Base-by-base conservation (phyloP, 1,284 basidiomycete species). In the Cutaneotrichosporon mucoides region DNA sequence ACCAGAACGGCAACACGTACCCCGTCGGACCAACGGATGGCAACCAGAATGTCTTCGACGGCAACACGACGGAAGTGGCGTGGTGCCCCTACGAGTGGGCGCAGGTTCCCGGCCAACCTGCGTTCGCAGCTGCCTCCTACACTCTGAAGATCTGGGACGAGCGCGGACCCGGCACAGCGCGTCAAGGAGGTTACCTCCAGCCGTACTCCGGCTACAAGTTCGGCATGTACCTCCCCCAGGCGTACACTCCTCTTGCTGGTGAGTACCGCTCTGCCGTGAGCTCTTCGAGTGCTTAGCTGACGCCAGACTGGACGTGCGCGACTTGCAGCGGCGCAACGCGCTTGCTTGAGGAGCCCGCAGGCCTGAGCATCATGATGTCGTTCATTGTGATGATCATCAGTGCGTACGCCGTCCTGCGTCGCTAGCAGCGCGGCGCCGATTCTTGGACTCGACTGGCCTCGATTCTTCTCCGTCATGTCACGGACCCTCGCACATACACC, bases 11-110 rank as follows among this genome's bases (percentile, higher is more conserved):
- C 6, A 88, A 89, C 77, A 92, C 90, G 6, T 96, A 93, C 73
- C 84, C 89, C 2, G 85, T 96, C 1, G 91, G 90, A 0, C 88
- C 90, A 0, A 85, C 87, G 2, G 79, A 87, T 65, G 87, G 66
- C 4, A 60, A 72, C 5, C 63, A 65, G 53, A 75, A 90, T 8
- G 79, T 85, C 53, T 83, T 93, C n/a, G 79, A 84, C 0, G 82
- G 89, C 0, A 83, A 82, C 2, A 85, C 87, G 10, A 88, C 88
- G 24, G 68, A 77, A 56, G 84, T 93, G 34, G 82, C 86, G 0
- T 96, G 92, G 92, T 88, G 92, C 75, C 79, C 88, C 2, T 92
- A 84, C 68, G 80, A 83, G 51, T 93, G 89, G 75, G 86, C 92
- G 70, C 82, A 86, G 64, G 55, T 66, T 5, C 81, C 89, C 57